phyloP scores from a whole-genome alignment of 1,284 basidiomycete genomes.

The Baeospora myosura region DNA sequence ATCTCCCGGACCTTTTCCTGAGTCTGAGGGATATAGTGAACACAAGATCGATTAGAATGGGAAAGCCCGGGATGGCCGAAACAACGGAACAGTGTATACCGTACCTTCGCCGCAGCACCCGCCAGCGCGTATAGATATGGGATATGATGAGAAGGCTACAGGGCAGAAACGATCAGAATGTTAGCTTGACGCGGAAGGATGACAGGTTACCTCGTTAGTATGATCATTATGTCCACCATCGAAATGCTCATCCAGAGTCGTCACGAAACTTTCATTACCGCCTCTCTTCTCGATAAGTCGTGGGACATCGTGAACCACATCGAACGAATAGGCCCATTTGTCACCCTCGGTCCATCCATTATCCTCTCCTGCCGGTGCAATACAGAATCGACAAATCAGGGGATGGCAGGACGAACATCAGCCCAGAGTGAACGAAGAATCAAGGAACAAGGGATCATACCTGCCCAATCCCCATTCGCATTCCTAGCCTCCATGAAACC shows the following conservation, averaged over 20 bases:
- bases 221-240: slow-evolving; percentile 78
- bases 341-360: slow-evolving; percentile 45
- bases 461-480: slow-evolving; percentile 65
- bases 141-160: slow-evolving; percentile 72
- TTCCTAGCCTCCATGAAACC: slow-evolving; percentile 80
- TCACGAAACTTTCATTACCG: slow-evolving; percentile 56
- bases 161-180: not conserved
- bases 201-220: slow-evolving; percentile 60
- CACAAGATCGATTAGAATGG: no score
- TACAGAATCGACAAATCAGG: no score
- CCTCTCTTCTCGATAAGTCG: slow-evolving; percentile 59
- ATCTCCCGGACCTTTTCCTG: slow-evolving; percentile 68
- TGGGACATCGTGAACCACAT: slow-evolving; percentile 67
- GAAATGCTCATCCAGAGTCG: slow-evolving; percentile 72
- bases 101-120: slow-evolving; percentile 59
- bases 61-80: no score
- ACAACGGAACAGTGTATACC: no score
- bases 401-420: no score
- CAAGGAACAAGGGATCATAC: slow-evolving; percentile 26
- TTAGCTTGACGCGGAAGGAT: slow-evolving; percentile 1
- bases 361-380: slow-evolving; percentile 1
- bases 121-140: slow-evolving; percentile 76
- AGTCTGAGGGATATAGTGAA: no score
- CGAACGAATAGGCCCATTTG: slow-evolving; percentile 78
- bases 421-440: not conserved